phyloP scores from a whole-genome alignment of 805 yeast genomes.

The Myxozyma udenii region DNA sequence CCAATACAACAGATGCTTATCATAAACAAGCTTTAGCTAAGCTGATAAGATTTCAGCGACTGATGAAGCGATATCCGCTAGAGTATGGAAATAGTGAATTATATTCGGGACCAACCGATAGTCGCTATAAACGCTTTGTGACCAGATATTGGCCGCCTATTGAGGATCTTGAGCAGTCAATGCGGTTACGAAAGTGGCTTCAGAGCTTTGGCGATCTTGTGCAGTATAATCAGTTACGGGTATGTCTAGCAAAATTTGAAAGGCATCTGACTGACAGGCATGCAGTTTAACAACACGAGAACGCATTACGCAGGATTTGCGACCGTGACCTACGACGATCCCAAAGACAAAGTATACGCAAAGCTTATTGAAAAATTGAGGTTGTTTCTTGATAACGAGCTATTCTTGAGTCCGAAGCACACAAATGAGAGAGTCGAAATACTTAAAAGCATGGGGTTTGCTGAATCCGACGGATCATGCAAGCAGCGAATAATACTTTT shows the following conservation, averaged over 20 bases:
- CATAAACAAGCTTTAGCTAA: too few relatives aligned
- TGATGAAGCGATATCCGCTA: background rate
- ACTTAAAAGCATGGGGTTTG: background rate
- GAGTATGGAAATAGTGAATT: background rate
- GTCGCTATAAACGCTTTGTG: conserved; percentile 1
- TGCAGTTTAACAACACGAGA: background rate
- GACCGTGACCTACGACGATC: conserved; percentile 5
- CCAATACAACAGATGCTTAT: too few relatives aligned
- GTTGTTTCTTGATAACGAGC: background rate
- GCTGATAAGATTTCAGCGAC: too few relatives aligned
- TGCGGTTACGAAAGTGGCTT: background rate
- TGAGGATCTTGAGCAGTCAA: background rate
- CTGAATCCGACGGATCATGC: background rate
- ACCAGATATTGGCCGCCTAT: conserved; percentile 7
- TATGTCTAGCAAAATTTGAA: background rate
- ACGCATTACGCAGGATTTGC: conserved; percentile 1
- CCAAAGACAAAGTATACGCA: background rate
- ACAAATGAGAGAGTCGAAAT: background rate
- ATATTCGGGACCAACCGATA: background rate
- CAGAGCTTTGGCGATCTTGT: conserved; percentile 3
- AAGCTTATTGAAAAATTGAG: background rate
- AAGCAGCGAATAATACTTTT: background rate
- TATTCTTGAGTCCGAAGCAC: background rate
- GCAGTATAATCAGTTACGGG: conserved; percentile 1
- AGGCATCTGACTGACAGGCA: background rate